Conservation (phyloP, 495 filamentous ascomycete genomes). For the Aspergillus sclerotiicarbonarius region DNA sequence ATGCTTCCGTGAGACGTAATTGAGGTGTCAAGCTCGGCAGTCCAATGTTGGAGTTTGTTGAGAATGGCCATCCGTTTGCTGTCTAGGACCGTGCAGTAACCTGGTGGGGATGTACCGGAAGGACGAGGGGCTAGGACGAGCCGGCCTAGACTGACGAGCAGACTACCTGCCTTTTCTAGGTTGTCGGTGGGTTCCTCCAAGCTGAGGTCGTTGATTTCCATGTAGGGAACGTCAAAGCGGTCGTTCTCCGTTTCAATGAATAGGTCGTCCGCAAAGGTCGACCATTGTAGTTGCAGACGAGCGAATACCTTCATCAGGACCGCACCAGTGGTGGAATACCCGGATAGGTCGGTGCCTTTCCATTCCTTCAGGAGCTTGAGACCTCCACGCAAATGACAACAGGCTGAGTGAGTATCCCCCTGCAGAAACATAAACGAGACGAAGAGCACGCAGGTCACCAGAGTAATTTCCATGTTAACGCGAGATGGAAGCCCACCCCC, state of each 20-base stretch:
- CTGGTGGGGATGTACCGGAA: not conserved
- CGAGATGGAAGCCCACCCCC: conserved; percentile 16
- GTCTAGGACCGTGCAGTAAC: not conserved
- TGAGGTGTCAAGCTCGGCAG: not conserved
- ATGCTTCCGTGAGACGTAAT: not conserved
- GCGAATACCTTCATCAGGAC: not conserved
- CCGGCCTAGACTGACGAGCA: conserved; percentile 5
- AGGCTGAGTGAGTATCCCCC: conserved; percentile 39
- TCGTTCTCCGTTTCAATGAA: not conserved
- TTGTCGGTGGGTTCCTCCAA: not conserved
- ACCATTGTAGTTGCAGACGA: not conserved
- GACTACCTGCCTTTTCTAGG: not conserved
- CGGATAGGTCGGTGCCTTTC: not conserved
- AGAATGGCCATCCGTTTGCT: conserved; percentile 9
- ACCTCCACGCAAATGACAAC: conserved; percentile 15
- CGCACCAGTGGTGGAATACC: not conserved
- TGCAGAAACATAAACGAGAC: conserved; percentile 48
- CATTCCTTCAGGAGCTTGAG: conserved; percentile 15
- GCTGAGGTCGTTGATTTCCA: not conserved
- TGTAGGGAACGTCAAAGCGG: not conserved
- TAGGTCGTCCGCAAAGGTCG: not conserved
- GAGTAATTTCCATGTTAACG: conserved; percentile 11
- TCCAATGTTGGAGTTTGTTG: conserved; percentile 7
- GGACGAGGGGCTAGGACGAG: conserved; percentile 4
- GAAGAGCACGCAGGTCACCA: conserved; percentile 49